phyloP scores from a whole-genome alignment of 352 stramenopile genomes.

The Pythium phragmiticola region DNA sequence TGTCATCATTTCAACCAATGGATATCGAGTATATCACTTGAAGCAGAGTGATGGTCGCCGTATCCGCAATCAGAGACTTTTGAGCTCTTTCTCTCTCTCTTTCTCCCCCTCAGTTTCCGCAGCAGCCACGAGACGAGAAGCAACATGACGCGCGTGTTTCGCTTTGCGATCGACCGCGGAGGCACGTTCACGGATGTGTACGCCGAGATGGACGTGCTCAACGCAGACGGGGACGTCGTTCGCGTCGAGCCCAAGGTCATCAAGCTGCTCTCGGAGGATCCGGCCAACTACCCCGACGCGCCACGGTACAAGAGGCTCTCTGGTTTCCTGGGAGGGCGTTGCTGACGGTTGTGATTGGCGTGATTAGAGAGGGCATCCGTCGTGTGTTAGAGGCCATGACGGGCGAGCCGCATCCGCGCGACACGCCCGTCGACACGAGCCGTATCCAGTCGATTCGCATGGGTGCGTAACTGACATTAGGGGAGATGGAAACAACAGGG shows the following conservation, averaged over 20 bases:
- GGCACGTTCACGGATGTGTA: slow-evolving; percentile 99
- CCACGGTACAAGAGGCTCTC: slow-evolving; percentile 60
- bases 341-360: background rate
- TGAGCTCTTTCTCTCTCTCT: background rate
- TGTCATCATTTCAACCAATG: slow-evolving; percentile 24
- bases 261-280: slow-evolving; percentile 98
- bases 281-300: slow-evolving; percentile 96
- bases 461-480: slow-evolving; percentile 42
- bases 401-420: slow-evolving; percentile 78
- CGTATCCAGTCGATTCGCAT: slow-evolving; percentile 97
- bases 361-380: slow-evolving; percentile 87
- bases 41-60: slow-evolving; percentile 26
- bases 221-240: slow-evolving; percentile 45
- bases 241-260: slow-evolving; percentile 82
- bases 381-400: slow-evolving; percentile 94
- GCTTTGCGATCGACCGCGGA: slow-evolving; percentile 97
- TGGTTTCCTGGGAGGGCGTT: background rate
- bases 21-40: slow-evolving; percentile 8
- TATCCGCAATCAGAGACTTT: slow-evolving; percentile 22
- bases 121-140: background rate
- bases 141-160: slow-evolving; percentile 61
- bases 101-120: background rate
- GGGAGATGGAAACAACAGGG: background rate
- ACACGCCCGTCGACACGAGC: slow-evolving; percentile 83
- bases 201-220: slow-evolving; percentile 87